Percentiles rank a stretch among this genome's conserved stretches.
These are phyloP conservation scores for Globisporangium recalcitrans DNA, from an alignment of 352 stramenopile genomes.

Conservation along the genomic window DNA sequence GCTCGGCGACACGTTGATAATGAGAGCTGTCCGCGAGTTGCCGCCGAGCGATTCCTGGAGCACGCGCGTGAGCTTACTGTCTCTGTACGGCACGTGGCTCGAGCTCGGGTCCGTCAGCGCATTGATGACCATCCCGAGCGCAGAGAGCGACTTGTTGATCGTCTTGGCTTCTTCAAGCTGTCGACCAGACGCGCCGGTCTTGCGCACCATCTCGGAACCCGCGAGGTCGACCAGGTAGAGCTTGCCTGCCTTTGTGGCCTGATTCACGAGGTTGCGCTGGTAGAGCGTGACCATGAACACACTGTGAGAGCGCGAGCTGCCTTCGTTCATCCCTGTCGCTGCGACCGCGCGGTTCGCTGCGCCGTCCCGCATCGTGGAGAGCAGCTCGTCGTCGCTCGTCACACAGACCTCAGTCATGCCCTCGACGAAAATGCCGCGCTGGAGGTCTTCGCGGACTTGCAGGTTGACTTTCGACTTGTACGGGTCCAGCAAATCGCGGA, in stretches of 20 bases:
- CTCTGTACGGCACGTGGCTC: constrained; percentile 86
- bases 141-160: constrained; percentile 94
- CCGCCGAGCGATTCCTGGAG: constrained; percentile 92
- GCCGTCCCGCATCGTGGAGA: constrained; percentile 79
- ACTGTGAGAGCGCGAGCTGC: constrained; percentile 85
- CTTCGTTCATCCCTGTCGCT: constrained; percentile 93
- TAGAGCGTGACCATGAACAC: constrained; percentile 91
- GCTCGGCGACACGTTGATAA: constrained; percentile 90
- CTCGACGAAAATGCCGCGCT: constrained; percentile 91
- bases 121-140: constrained; percentile 94
- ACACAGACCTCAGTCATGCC: constrained; percentile 92
- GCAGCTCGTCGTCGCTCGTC: constrained; percentile 85
- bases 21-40: constrained; percentile 91
- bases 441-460: constrained; percentile 84
- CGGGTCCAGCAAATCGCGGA: constrained; percentile 89
- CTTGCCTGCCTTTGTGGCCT: constrained; percentile 86
- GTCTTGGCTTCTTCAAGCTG: constrained; percentile 94
- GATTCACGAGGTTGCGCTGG: constrained; percentile 83
- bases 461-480: constrained; percentile 91
- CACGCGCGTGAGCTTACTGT: constrained; percentile 90
- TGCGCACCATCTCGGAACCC: constrained; percentile 92
- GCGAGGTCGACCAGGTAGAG: constrained; percentile 93
- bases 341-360: constrained; percentile 81
- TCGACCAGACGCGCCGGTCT: constrained; percentile 86
- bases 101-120: constrained; percentile 80